A percentile compares a stretch with the other conserved stretches of the same genome.
Evolutionary conservation across 2,329 filamentous ascomycete genomes (phyloP).

Genomic region (Aspergillus pseudoviridinutans): DNA sequence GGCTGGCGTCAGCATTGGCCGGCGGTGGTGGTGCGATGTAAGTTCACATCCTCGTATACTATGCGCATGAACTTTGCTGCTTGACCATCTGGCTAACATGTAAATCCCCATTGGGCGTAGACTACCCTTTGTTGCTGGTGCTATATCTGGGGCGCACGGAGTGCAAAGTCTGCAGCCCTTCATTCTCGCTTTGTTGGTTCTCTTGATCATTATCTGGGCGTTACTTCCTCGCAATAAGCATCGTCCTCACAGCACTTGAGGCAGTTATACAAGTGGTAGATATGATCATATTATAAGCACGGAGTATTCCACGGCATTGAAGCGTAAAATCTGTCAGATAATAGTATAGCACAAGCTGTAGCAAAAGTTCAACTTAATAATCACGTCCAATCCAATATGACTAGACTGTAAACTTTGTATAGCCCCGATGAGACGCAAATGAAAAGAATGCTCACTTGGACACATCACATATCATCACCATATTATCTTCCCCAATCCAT

Average conservation of each 20-base stretch:
- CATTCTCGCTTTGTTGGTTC: slow-evolving; percentile 45
- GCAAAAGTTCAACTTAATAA: no score
- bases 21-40: slow-evolving; percentile 61
- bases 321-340: no score
- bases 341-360: no score
- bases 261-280: not conserved
- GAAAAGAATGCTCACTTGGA: no score
- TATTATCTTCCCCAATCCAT: not conserved
- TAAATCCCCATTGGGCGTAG: not conserved
- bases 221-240: not conserved
- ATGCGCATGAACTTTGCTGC: not conserved
- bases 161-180: slow-evolving; percentile 57
- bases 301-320: no score
- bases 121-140: slow-evolving; percentile 64
- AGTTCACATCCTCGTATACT: not conserved
- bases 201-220: not conserved
- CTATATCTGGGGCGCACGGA: slow-evolving; percentile 58
- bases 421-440: no score
- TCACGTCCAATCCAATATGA: no score
- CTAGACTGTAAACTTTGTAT: no score
- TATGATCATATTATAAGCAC: no score
- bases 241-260: not conserved
- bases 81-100: not conserved
- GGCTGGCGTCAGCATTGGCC: slow-evolving; percentile 69
- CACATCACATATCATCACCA: not conserved